These are phyloP conservation scores for Reticulascus tulasneorum DNA, from an alignment of 2,329 filamentous ascomycete genomes.

Conservation along the genomic window DNA sequence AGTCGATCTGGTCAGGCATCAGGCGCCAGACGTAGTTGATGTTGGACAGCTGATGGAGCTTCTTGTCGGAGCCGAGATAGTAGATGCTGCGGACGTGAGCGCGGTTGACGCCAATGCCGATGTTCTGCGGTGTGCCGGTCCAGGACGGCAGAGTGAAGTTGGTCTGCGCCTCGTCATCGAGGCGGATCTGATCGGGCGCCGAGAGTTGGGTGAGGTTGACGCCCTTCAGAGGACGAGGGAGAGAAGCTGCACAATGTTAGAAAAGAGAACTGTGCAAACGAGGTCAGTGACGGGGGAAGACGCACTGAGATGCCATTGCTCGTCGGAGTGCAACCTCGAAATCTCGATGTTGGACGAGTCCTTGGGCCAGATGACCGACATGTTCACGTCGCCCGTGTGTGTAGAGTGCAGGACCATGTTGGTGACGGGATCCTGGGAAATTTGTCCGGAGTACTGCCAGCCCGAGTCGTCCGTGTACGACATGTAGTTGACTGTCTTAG, in stretches of 20 bases:
- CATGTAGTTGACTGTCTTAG: conserved; percentile 25
- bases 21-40: conserved; percentile 24
- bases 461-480: conserved; percentile 21
- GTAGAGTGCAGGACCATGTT: conserved; percentile 24
- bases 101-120: conserved; percentile 19
- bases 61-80: conserved; percentile 32
- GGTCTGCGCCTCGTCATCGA: conserved; percentile 1
- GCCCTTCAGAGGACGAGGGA: conserved; percentile 25
- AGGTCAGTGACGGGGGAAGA: not conserved
- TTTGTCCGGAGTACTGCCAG: conserved; percentile 26
- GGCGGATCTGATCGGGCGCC: conserved; percentile 1
- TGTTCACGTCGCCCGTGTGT: conserved; percentile 25
- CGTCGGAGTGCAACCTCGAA: conserved; percentile 21
- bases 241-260: conserved; percentile 24
- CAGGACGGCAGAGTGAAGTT: conserved; percentile 8
- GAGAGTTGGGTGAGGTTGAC: conserved; percentile 1
- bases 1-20: conserved; percentile 16
- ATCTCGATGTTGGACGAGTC: conserved; percentile 28
- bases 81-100: conserved; percentile 20
- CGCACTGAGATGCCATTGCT: conserved; percentile 28
- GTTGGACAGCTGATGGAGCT: conserved; percentile 25
- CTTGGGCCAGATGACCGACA: conserved; percentile 28
- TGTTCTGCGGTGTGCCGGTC: not conserved
- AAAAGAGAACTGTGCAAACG: not conserved
- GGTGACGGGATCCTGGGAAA: conserved; percentile 24